These are phyloP conservation scores for Erythrobasidium hasegawianum DNA, from an alignment of 1,284 basidiomycete species.

Conservation along the genomic window DNA sequence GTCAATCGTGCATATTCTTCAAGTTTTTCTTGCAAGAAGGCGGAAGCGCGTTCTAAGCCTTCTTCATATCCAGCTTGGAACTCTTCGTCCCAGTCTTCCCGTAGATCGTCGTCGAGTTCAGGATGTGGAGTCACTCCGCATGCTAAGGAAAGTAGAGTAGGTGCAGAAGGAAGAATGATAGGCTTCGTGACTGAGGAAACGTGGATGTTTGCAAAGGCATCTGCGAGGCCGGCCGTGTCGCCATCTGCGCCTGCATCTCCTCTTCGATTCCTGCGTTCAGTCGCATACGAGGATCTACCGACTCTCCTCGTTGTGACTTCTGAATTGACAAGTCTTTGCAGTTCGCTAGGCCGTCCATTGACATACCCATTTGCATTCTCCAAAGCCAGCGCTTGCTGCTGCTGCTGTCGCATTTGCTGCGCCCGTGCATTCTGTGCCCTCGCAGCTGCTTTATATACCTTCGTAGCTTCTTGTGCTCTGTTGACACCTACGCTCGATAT, in stretches of 20 bases:
- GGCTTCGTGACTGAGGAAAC: slow-evolving; percentile 12
- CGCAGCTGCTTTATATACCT: slow-evolving; percentile 22
- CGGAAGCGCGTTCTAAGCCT: slow-evolving; percentile 10
- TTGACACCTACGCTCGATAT: slow-evolving; percentile 21
- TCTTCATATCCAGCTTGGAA: slow-evolving; percentile 21
- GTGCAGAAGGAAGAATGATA: slow-evolving; percentile 30
- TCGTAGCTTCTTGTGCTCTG: slow-evolving; percentile 29
- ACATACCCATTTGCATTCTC: background rate
- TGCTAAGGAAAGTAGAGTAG: slow-evolving; percentile 7
- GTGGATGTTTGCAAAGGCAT: slow-evolving; percentile 15
- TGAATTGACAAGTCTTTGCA: background rate
- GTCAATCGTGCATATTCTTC: slow-evolving; percentile 14
- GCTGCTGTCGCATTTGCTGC: background rate
- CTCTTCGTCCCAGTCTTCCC: slow-evolving; percentile 30
- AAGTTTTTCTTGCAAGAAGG: slow-evolving; percentile 19
- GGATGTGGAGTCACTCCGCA: slow-evolving; percentile 17
- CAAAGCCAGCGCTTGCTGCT: background rate
- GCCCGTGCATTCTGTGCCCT: slow-evolving; percentile 22
- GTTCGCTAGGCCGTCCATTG: background rate
- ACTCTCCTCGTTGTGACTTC: slow-evolving; percentile 11
- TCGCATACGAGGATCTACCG: slow-evolving; percentile 28
- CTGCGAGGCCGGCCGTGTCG: slow-evolving; percentile 4
- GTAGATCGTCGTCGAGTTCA: slow-evolving; percentile 24
- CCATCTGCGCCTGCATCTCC: slow-evolving; percentile 1
- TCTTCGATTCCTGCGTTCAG: slow-evolving; percentile 12